phyloP scores from a whole-genome alignment of 2,329 filamentous ascomycete genomes.

The Pseudocercospora cruenta region DNA sequence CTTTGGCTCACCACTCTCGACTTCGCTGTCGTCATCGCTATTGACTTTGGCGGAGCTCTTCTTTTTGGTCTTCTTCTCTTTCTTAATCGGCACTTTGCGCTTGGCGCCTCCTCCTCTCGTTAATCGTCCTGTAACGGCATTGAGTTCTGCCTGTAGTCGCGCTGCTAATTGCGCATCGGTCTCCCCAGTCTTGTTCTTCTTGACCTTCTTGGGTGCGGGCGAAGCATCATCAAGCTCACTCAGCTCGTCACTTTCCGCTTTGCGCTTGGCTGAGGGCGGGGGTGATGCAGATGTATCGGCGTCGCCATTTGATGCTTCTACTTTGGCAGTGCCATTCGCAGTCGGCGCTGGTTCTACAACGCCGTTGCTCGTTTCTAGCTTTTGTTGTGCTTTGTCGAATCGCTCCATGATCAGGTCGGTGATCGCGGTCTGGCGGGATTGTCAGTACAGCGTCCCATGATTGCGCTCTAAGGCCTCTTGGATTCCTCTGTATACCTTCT shows the following conservation, averaged over 20 bases:
- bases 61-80: constrained; percentile 66
- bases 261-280: constrained; percentile 45
- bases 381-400: constrained; percentile 52
- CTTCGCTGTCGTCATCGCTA: constrained; percentile 77
- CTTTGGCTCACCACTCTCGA: constrained; percentile 49
- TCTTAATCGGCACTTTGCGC: constrained; percentile 59
- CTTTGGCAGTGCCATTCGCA: constrained; percentile 37
- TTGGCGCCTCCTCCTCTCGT: constrained; percentile 71
- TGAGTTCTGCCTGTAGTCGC: constrained; percentile 89
- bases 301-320: constrained; percentile 25
- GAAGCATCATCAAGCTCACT: constrained; percentile 46
- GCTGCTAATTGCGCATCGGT: constrained; percentile 89
- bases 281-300: constrained; percentile 20
- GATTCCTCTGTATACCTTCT: constrained; percentile 55
- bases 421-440: constrained; percentile 44
- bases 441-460: not conserved
- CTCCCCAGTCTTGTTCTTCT: constrained; percentile 66
- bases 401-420: constrained; percentile 53
- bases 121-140: constrained; percentile 67
- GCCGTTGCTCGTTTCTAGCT: constrained; percentile 30
- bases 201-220: constrained; percentile 42
- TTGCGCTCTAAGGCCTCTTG: not conserved
- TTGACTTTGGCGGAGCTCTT: constrained; percentile 72
- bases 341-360: constrained; percentile 45
- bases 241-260: constrained; percentile 44